phyloP scores from a whole-genome alignment of 179 eudicot genomes.

The Silene vulgaris region DNA sequence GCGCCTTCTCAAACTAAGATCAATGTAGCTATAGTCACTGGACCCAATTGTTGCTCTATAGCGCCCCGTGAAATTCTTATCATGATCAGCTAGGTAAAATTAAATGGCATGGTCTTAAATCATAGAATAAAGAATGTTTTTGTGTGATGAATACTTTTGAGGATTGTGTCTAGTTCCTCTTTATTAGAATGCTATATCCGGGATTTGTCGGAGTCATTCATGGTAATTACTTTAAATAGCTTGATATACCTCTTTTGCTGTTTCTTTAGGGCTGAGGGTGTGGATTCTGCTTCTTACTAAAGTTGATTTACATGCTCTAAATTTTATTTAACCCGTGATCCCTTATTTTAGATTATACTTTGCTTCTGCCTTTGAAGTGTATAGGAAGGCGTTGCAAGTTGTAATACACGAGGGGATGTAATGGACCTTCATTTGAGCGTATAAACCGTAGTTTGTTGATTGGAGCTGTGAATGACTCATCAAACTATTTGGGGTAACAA shows the following conservation, averaged over 20 bases:
- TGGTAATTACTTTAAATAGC: too few species aligned
- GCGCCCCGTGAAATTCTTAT: too few species aligned
- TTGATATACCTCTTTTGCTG: background rate
- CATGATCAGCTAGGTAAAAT: too few species aligned
- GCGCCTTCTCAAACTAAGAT: too few species aligned
- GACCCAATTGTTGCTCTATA: too few species aligned
- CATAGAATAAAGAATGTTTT: too few species aligned
- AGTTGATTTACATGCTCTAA: slow-evolving; percentile 2
- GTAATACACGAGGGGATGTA: background rate
- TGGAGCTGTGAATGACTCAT: background rate
- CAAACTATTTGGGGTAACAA: background rate
- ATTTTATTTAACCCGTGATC: background rate
- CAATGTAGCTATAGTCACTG: too few species aligned
- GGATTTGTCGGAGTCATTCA: too few species aligned
- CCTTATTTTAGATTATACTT: background rate
- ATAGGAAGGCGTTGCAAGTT: background rate
- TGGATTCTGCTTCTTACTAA: slow-evolving; percentile 6
- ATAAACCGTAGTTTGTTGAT: background rate
- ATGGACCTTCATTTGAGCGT: background rate
- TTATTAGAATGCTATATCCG: too few species aligned
- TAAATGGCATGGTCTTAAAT: too few species aligned
- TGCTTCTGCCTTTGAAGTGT: background rate
- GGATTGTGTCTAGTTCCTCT: too few species aligned
- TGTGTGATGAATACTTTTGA: too few species aligned
- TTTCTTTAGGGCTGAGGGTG: background rate